phyloP scores from a whole-genome alignment of 2,329 filamentous ascomycete species.

The Cladosporium sp. region DNA sequence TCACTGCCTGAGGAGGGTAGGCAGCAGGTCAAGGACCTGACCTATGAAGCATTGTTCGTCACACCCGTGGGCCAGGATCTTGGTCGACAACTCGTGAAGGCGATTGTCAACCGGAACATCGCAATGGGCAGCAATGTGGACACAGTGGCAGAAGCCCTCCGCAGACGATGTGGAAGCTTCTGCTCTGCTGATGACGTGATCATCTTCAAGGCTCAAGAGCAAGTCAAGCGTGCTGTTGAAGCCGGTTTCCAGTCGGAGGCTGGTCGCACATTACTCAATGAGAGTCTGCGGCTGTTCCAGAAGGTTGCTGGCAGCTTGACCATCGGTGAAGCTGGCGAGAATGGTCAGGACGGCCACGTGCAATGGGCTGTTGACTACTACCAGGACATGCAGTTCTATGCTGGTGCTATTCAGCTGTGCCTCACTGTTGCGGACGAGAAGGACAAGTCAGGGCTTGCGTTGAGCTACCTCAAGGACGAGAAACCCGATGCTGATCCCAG shows the following conservation, averaged over 20 bases:
- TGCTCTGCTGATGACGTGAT: slow-evolving; percentile 96
- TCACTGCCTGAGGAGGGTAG: slow-evolving; percentile 70
- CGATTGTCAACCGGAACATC: slow-evolving; percentile 97
- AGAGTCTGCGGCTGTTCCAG: slow-evolving; percentile 84
- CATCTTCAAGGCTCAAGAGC: slow-evolving; percentile 97
- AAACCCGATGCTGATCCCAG: slow-evolving; percentile 71
- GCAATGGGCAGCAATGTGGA: slow-evolving; percentile 96
- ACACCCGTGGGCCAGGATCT: slow-evolving; percentile 77
- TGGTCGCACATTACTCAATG: slow-evolving; percentile 77
- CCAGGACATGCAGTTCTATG: slow-evolving; percentile 80
- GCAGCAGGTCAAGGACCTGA: slow-evolving; percentile 71
- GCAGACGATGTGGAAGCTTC: slow-evolving; percentile 91
- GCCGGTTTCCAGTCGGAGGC: slow-evolving; percentile 71
- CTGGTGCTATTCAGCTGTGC: slow-evolving; percentile 82
- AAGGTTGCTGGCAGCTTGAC: slow-evolving; percentile 83
- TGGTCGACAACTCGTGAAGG: slow-evolving; percentile 92
- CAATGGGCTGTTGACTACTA: slow-evolving; percentile 77
- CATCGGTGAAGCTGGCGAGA: slow-evolving; percentile 40
- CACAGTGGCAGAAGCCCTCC: slow-evolving; percentile 90
- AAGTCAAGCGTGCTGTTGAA: slow-evolving; percentile 84
- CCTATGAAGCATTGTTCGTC: slow-evolving; percentile 85
- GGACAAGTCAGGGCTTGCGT: slow-evolving; percentile 81
- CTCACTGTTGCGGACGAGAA: slow-evolving; percentile 79
- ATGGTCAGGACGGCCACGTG: slow-evolving; percentile 63
- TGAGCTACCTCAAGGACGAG: slow-evolving; percentile 85